Percentiles rank a stretch among this genome's conserved stretches.
Conservation (phyloP, 805 yeast species). For the Ogataea degrootiae region DNA sequence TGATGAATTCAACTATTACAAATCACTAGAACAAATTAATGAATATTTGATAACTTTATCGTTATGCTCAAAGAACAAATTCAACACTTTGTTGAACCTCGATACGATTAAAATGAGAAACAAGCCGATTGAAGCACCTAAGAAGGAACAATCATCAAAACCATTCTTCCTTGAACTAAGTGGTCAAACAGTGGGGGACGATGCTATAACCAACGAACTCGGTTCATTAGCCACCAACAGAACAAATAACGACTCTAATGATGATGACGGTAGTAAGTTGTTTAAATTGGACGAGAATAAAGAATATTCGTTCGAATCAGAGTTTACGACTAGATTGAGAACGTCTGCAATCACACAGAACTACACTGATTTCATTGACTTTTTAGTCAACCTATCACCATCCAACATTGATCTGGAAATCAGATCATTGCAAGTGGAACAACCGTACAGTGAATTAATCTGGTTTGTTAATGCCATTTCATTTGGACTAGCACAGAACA, state of each 20-base stretch:
- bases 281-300: slow-evolving; percentile 33
- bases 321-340: slow-evolving; percentile 63
- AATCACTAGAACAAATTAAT: slow-evolving; percentile 59
- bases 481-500: slow-evolving; percentile 49
- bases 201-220: slow-evolving; percentile 48
- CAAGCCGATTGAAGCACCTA: slow-evolving; percentile 85
- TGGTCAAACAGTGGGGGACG: slow-evolving; percentile 68
- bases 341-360: slow-evolving; percentile 39
- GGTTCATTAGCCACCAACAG: slow-evolving; percentile 19
- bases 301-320: slow-evolving; percentile 58
- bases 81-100: slow-evolving; percentile 71
- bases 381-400: slow-evolving; percentile 62
- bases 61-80: slow-evolving; percentile 69
- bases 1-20: slow-evolving; percentile 33
- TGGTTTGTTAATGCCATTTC: slow-evolving; percentile 65
- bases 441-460: slow-evolving; percentile 64
- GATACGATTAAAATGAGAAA: slow-evolving; percentile 83
- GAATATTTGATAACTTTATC: slow-evolving; percentile 67
- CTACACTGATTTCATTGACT: slow-evolving; percentile 47
- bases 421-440: slow-evolving; percentile 62
- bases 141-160: slow-evolving; percentile 65
- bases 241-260: slow-evolving; percentile 6
- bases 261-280: slow-evolving; percentile 28
- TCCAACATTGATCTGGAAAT: slow-evolving; percentile 81
- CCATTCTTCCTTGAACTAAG: slow-evolving; percentile 73